phyloP scores from a whole-genome alignment of 306 rosid species.

The Erythrophleum fordii region DNA sequence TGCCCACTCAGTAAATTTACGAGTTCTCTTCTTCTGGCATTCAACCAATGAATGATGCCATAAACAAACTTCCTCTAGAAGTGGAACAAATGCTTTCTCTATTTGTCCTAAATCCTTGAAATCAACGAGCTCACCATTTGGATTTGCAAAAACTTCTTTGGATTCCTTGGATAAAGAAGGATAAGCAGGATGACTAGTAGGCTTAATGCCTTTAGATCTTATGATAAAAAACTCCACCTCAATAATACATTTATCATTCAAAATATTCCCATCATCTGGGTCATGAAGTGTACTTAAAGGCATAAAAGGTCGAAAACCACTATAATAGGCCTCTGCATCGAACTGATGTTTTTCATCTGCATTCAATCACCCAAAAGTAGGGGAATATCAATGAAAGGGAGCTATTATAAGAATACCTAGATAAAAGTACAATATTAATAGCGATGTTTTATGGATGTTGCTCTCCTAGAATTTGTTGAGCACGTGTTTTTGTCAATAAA shows the following conservation, averaged over 20 bases:
- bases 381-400: background rate
- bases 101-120: background rate
- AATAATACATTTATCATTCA: background rate
- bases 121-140: background rate
- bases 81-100: background rate
- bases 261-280: background rate
- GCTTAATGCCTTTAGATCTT: background rate
- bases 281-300: background rate
- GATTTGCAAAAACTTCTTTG: background rate
- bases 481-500: too few relatives aligned
- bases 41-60: background rate
- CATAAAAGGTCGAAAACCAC: background rate
- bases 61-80: background rate
- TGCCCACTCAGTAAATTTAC: background rate
- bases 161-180: too few relatives aligned
- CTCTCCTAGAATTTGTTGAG: too few relatives aligned
- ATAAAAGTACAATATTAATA: too few relatives aligned
- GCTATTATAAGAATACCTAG: too few relatives aligned
- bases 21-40: background rate
- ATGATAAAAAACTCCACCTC: background rate
- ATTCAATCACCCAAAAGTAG: background rate
- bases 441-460: too few relatives aligned
- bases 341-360: background rate
- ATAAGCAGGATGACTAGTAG: too few relatives aligned
- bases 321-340: fast-evolving